Evolutionary conservation across 306 rosid species (phyloP), one percentile per base, ranked within the genome.

Genomic region (Herpetospermum pedunculosum): DNA sequence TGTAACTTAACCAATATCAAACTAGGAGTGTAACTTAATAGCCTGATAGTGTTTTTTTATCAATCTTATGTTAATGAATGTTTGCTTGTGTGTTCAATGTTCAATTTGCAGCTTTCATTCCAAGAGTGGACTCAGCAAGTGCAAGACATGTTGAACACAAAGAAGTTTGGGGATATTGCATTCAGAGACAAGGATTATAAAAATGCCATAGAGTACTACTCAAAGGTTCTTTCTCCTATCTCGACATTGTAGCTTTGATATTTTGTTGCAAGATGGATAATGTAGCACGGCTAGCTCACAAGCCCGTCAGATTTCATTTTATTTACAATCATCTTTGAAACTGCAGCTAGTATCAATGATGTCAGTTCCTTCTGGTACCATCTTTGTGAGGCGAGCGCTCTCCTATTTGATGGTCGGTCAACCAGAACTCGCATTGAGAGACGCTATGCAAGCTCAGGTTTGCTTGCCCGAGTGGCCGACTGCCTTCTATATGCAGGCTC

Each of bases 71-170:
- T 7, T 18, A 6, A 0, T 68, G 23, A 43, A 26, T 15, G 23
- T 15, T 43, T 43, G 25, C 53, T 68, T 43, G 55, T 16, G 49
- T 30, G 26, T n/a, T 19, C 57, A 19, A 50, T 34, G 5, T 44
- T 52, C 8, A 30, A 25, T 49, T 19, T 85, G 84, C 87, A 93
- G 97, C 96, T 93, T 70, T 93, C 98, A 47, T 93, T 93, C 78
- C 98, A 93, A 91, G 98, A 93, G 73, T 93, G 98, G 97, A 93
- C 94, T 4, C 97, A 93, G 47, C 98, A 89, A 87, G 96, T 93
- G 82, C 98, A 91, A 84, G 97, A 93, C 21, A 93, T 91, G 88
- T 77, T 93, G 83, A 91, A 93, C 82, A 89, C 96, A 4, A 93
- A 91, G 76, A 93, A 91, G 83, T 86, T 85, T 77, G 98, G 98